Evolutionary conservation across 768 basidiomycete genomes (phyloP).

Genomic region (Boletus insuetus): DNA sequence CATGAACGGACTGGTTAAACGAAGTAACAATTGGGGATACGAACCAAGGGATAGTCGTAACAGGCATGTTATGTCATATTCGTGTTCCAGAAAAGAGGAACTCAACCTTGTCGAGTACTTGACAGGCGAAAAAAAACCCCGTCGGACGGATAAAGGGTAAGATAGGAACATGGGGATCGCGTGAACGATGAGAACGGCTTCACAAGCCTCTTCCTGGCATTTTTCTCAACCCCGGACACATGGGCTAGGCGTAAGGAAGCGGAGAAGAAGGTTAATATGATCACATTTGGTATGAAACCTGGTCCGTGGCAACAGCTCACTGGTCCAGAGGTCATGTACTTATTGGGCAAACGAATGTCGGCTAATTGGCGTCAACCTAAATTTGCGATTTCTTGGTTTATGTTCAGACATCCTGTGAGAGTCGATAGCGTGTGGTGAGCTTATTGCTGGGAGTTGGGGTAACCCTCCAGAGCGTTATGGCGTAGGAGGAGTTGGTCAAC

Average conservation of each 20-base stretch:
- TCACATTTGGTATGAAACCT: not conserved
- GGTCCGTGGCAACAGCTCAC: not conserved
- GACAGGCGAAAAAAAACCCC: not conserved
- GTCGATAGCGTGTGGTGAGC: not conserved
- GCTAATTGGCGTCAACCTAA: not conserved
- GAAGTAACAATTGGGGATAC: not conserved
- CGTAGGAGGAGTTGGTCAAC: too few species aligned
- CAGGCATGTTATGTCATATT: not conserved
- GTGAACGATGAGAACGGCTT: not conserved
- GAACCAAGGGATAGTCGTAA: constrained; percentile 6
- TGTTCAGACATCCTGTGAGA: not conserved
- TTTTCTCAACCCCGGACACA: not conserved
- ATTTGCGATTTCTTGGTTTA: not conserved
- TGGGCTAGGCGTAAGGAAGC: not conserved
- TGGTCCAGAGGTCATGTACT: not conserved
- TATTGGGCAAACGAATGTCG: not conserved
- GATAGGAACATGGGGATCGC: not conserved
- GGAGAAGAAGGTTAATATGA: not conserved
- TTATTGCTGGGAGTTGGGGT: not conserved
- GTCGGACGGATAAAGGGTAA: not conserved
- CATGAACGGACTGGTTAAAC: constrained; percentile 1
- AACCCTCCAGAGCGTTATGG: too few species aligned
- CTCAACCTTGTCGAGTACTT: constrained; percentile 13
- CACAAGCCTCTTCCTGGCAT: not conserved
- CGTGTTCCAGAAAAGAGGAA: constrained; percentile 6